Evolutionary conservation across 129 eudicot species (phyloP).

Genomic region (Glebionis coronaria): DNA sequence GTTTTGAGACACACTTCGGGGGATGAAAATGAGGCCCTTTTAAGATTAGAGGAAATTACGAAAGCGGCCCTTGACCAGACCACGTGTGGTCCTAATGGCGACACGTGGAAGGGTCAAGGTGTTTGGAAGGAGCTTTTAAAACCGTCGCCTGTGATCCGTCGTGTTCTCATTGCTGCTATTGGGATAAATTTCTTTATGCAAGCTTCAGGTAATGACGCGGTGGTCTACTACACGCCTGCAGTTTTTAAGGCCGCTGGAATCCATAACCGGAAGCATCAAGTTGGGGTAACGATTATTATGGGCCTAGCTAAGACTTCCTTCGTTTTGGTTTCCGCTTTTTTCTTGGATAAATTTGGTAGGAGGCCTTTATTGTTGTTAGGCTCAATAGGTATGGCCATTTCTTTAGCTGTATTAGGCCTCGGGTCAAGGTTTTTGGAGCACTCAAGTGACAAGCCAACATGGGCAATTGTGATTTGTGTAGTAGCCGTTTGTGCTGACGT

Average conservation of each 20-base stretch:
- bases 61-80: constrained; percentile 31
- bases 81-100: constrained; percentile 11
- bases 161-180: constrained; percentile 66
- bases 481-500: constrained; percentile 66
- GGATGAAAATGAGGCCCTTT: constrained; percentile 49
- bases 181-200: constrained; percentile 95
- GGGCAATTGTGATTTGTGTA: constrained; percentile 54
- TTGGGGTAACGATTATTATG: constrained; percentile 76
- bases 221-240: constrained; percentile 73
- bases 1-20: constrained; percentile 46
- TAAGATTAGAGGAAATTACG: constrained; percentile 54
- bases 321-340: constrained; percentile 64
- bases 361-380: constrained; percentile 80
- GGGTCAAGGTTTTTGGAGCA: constrained; percentile 56
- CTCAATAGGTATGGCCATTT: constrained; percentile 50
- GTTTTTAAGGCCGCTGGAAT: constrained; percentile 74
- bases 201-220: constrained; percentile 94
- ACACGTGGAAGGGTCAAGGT: constrained; percentile 54
- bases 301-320: constrained; percentile 64
- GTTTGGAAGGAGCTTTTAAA: constrained; percentile 65
- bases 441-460: constrained; percentile 47
- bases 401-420: constrained; percentile 56
- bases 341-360: constrained; percentile 68
- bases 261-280: constrained; percentile 33
- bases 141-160: constrained; percentile 47